Conservation (phyloP, 148 eudicot genomes). For the Fagopyrum homotropicum region DNA sequence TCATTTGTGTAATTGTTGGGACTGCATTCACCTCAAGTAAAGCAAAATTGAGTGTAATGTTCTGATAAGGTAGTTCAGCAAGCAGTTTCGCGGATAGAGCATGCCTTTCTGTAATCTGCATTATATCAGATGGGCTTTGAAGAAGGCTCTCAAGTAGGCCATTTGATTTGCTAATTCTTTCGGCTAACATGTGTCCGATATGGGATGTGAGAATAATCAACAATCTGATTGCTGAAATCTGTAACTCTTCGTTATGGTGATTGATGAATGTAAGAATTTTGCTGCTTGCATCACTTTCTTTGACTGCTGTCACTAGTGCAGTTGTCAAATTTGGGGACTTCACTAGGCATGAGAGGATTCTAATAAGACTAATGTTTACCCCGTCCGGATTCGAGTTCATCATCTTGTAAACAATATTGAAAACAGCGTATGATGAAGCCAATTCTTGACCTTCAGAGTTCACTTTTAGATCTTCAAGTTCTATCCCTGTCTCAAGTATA, state of each 20-base stretch:
- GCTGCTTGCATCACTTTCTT: constrained; percentile 69
- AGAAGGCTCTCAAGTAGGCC: constrained; percentile 61
- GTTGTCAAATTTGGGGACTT: constrained; percentile 35
- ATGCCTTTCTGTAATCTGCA: constrained; percentile 47
- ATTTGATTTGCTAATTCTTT: constrained; percentile 51
- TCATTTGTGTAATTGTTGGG: constrained; percentile 36
- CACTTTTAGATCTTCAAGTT: constrained; percentile 37
- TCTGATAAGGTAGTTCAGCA: constrained; percentile 73
- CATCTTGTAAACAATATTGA: constrained; percentile 43
- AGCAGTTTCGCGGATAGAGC: constrained; percentile 60
- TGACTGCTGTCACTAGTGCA: constrained; percentile 45
- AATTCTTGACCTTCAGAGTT: constrained; percentile 44
- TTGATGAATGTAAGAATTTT: constrained; percentile 57
- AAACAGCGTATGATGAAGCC: constrained; percentile 46
- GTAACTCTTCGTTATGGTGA: constrained; percentile 56
- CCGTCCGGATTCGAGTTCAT: constrained; percentile 49
- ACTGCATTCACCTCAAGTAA: constrained; percentile 40
- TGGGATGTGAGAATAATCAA: constrained; percentile 49
- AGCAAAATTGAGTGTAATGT: constrained; percentile 54
- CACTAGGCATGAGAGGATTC: constrained; percentile 48
- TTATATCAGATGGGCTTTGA: constrained; percentile 31
- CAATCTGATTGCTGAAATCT: constrained; percentile 45
- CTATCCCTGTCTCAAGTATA: constrained; percentile 61
- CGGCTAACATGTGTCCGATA: constrained; percentile 62
- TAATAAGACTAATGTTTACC: constrained; percentile 49